These are phyloP conservation scores for Colletotrichum chrysophilum DNA, from an alignment of 2,329 filamentous ascomycete genomes.

Conservation along the genomic window DNA sequence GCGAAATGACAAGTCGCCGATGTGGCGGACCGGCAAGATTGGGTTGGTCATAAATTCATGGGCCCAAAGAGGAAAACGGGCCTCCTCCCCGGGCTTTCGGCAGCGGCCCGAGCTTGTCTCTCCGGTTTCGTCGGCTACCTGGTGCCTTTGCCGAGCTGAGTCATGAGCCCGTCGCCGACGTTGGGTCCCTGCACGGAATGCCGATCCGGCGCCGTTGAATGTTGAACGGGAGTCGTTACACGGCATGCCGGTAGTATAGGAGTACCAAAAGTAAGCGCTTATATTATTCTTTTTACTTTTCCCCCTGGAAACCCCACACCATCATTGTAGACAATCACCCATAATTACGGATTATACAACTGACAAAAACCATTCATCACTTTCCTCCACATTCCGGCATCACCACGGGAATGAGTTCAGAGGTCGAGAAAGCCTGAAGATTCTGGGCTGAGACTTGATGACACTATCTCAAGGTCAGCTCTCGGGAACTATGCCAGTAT, in stretches of 20 bases:
- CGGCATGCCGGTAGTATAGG: background rate
- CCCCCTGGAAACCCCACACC: background rate
- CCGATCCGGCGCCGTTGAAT: background rate
- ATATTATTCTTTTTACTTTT: background rate
- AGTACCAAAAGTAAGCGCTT: background rate
- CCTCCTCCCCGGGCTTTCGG: background rate
- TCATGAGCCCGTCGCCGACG: background rate
- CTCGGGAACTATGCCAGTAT: background rate
- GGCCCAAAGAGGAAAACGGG: background rate
- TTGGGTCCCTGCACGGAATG: background rate
- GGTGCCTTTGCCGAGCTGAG: slow-evolving; percentile 17
- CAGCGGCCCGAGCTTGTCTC: slow-evolving; percentile 6
- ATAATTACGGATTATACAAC: background rate
- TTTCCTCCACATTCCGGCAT: background rate
- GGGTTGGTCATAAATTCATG: background rate
- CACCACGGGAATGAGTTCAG: no score
- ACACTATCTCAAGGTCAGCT: background rate
- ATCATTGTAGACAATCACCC: background rate
- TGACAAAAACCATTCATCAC: background rate
- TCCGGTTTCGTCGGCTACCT: slow-evolving; percentile 20
- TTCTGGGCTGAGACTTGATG: background rate
- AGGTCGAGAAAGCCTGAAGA: background rate
- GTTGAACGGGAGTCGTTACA: background rate
- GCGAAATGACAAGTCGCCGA: slow-evolving; percentile 21
- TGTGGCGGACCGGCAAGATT: background rate